Evolutionary conservation across 108 stramenopile genomes (phyloP), one percentile per base, ranked within the genome.

Genomic region (Nitzschia putrida): DNA sequence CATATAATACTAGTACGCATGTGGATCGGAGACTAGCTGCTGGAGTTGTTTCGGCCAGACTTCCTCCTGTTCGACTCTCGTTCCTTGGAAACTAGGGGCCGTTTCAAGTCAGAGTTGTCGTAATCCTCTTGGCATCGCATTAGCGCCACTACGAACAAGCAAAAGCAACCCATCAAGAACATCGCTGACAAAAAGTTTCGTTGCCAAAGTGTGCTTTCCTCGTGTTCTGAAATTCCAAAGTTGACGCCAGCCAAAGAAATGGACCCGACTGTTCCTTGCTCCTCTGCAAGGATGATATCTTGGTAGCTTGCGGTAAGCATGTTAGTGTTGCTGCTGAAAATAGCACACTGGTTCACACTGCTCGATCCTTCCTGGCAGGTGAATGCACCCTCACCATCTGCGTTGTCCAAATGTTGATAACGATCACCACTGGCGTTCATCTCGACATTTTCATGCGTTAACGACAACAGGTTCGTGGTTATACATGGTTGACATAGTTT

Each of bases 401-500:
- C 44, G 37, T 72, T 41, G 61, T 56, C 61, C 50, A 34, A 61
- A 5, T 49, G 67, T 23, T 61, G 57, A 55, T 75, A 75, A 7
- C 53, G 37, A 11, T 69, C 54, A 49, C 65, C 65, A 18, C 53
- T 59, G 13, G 51, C 52, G 13, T 64, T 51, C 58, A 47, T 45
- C 38, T 18, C 24, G 2, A 55, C 23, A 61, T 57, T 53, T 25
- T 80, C 53, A 14, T 73, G 70, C 24, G 47, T 37, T 12, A 56
- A 21, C 38, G 37, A 65, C 53, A 54, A 65, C 73, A 54, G 29
- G 43, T 83, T 69, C 25, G 79, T 50, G 3, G 83, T 71, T 8
- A 77, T 56, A 53, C 85, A 86, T 0, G 85, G 82, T 67, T 83
- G 85, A 26, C 85, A 86, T 29, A 75, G 63, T 7, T 55, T 72